A percentile compares a stretch with the other conserved stretches of the same genome.
These are phyloP conservation scores for Schwanniomyces polymorphus DNA, from an alignment of 805 yeast species.

Conservation along the genomic window DNA sequence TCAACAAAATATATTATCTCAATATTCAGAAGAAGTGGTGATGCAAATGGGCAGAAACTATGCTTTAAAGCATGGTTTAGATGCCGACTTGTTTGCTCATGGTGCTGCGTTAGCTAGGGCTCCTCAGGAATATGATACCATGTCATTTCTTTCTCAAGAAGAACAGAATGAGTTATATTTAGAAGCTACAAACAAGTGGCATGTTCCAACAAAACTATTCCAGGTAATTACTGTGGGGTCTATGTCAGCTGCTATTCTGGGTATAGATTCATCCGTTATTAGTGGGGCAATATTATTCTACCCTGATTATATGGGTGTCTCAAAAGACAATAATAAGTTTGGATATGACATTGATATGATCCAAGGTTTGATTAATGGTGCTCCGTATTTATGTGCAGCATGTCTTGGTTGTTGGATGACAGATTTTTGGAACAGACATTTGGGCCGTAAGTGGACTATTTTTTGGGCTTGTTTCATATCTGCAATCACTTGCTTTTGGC, in stretches of 20 bases:
- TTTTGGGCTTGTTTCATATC: slow-evolving; percentile 62
- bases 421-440: slow-evolving; percentile 47
- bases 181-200: slow-evolving; percentile 46
- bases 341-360: too few relatives aligned
- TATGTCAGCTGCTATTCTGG: slow-evolving; percentile 71
- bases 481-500: slow-evolving; percentile 66
- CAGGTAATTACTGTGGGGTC: slow-evolving; percentile 60
- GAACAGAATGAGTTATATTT: slow-evolving; percentile 50
- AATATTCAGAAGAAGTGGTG: too few relatives aligned
- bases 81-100: slow-evolving; percentile 56
- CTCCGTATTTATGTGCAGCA: slow-evolving; percentile 64
- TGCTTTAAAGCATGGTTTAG: slow-evolving; percentile 56
- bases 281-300: slow-evolving; percentile 67
- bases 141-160: slow-evolving; percentile 46
- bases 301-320: slow-evolving; percentile 57
- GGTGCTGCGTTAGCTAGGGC: slow-evolving; percentile 62
- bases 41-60: slow-evolving; percentile 70
- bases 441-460: slow-evolving; percentile 63
- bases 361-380: slow-evolving; percentile 61
- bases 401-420: slow-evolving; percentile 61
- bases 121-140: slow-evolving; percentile 56
- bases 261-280: slow-evolving; percentile 72
- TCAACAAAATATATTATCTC: too few relatives aligned
- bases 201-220: slow-evolving; percentile 49
- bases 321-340: slow-evolving; percentile 27